phyloP scores from a whole-genome alignment of 257 asterid species.

The Galeopsis tetrahit region DNA sequence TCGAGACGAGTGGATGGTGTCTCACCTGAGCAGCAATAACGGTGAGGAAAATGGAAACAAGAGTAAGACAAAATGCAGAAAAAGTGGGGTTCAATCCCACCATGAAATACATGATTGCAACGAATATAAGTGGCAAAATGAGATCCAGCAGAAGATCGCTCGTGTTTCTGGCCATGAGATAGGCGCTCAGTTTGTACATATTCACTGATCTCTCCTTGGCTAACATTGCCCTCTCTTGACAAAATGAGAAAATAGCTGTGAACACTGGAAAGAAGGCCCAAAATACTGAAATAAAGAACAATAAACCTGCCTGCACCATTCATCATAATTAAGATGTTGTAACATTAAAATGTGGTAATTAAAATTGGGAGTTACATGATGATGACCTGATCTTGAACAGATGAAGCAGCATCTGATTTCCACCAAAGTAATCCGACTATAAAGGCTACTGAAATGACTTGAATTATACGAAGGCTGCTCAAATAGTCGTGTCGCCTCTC shows the following conservation, averaged over 20 bases:
- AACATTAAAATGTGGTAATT: too few relatives aligned
- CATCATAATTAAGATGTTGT: too few relatives aligned
- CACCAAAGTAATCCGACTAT: conserved; percentile 50
- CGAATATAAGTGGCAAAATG: conserved; percentile 43
- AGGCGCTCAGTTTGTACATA: conserved; percentile 57
- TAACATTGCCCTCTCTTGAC: conserved; percentile 51
- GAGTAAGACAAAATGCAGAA: conserved; percentile 42
- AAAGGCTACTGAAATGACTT: conserved; percentile 43
- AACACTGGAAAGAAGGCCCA: conserved; percentile 49
- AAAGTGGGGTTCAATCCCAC: conserved; percentile 43
- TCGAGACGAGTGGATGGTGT: too few relatives aligned
- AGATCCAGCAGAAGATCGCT: conserved; percentile 52
- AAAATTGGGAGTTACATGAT: too few relatives aligned
- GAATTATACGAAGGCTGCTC: conserved; percentile 44
- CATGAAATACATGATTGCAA: conserved; percentile 49
- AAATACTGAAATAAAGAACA: conserved; percentile 53
- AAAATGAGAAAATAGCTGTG: conserved; percentile 52
- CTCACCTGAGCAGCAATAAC: conserved; percentile 52
- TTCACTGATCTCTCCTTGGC: conserved; percentile 54
- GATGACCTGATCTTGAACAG: conserved; percentile 49
- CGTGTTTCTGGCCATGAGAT: conserved; percentile 44
- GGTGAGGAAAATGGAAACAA: conserved; percentile 45
- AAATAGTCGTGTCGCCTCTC: conserved; percentile 53
- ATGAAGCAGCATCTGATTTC: conserved; percentile 42
- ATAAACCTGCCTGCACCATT: conserved; percentile 45